phyloP scores from a whole-genome alignment of 257 asterid species.

The Solanum pinnatisectum region DNA sequence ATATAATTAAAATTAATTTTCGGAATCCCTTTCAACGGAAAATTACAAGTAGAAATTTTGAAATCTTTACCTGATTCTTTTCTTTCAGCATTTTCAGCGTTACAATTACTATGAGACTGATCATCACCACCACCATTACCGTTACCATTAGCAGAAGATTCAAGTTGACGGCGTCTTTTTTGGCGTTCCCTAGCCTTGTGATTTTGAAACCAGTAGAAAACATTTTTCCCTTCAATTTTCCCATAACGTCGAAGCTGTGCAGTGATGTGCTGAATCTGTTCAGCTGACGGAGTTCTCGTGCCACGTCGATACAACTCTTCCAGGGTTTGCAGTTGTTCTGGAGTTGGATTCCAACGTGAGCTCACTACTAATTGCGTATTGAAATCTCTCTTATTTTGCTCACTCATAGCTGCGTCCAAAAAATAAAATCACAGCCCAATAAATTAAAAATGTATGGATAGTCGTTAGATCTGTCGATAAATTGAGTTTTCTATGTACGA shows the following conservation, averaged over 20 bases:
- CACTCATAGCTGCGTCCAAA: conserved; percentile 40
- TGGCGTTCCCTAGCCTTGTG: conserved; percentile 94
- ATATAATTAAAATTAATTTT: not conserved
- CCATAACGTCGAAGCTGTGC: conserved; percentile 72
- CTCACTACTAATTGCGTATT: conserved; percentile 68
- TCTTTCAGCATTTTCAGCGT: conserved; percentile 17
- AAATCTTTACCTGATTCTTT: conserved; percentile 29
- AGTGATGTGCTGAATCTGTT: conserved; percentile 86
- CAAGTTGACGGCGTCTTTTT: conserved; percentile 75
- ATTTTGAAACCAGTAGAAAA: conserved; percentile 92
- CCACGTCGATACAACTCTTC: conserved; percentile 75
- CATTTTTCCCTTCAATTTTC: conserved; percentile 91
- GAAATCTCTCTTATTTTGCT: conserved; percentile 55
- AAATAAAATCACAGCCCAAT: not conserved
- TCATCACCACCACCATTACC: conserved; percentile 1
- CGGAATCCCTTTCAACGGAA: not conserved
- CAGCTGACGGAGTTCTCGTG: conserved; percentile 80
- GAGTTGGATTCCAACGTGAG: conserved; percentile 94
- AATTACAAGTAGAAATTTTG: not conserved
- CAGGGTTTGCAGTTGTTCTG: conserved; percentile 79
- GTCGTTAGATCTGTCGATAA: not conserved
- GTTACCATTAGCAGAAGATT: conserved; percentile 21
- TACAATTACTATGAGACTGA: conserved; percentile 1
- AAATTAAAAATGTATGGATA: not conserved
- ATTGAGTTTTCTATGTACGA: not conserved